These are phyloP conservation scores for Hyaloscypha bicolor DNA, from an alignment of 495 filamentous ascomycete species.

Conservation along the genomic window DNA sequence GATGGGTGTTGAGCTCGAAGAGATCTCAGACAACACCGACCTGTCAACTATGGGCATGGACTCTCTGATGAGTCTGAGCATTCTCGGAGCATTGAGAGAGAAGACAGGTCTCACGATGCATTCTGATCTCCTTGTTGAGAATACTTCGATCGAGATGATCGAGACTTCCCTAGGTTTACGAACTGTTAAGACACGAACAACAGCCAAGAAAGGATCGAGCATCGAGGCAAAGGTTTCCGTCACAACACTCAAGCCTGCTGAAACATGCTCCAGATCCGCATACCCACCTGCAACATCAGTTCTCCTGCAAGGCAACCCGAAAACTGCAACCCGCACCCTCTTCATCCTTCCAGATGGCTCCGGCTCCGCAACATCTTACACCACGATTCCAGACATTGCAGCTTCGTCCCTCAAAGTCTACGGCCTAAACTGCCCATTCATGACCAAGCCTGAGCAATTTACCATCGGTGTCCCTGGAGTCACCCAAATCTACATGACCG, in stretches of 20 bases:
- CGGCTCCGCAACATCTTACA: constrained; percentile 67
- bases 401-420: constrained; percentile 50
- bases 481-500: constrained; percentile 56
- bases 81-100: constrained; percentile 60
- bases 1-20: constrained; percentile 66
- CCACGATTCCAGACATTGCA: constrained; percentile 51
- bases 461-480: constrained; percentile 58
- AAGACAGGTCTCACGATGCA: constrained; percentile 52
- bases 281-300: constrained; percentile 44
- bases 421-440: constrained; percentile 70
- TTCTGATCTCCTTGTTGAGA: constrained; percentile 45
- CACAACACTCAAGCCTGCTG: not conserved
- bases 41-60: constrained; percentile 60
- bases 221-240: not conserved
- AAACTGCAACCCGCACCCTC: constrained; percentile 59
- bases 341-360: constrained; percentile 78
- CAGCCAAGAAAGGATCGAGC: constrained; percentile 38
- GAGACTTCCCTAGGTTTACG: constrained; percentile 27
- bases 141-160: constrained; percentile 44
- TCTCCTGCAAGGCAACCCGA: constrained; percentile 65
- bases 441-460: constrained; percentile 59
- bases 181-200: constrained; percentile 34
- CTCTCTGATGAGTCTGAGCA: constrained; percentile 59
- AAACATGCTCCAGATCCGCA: constrained; percentile 5
- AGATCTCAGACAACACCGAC: constrained; percentile 56